Conservation (phyloP, 2,329 filamentous ascomycete genomes). For the Arthrinium phaeospermum region DNA sequence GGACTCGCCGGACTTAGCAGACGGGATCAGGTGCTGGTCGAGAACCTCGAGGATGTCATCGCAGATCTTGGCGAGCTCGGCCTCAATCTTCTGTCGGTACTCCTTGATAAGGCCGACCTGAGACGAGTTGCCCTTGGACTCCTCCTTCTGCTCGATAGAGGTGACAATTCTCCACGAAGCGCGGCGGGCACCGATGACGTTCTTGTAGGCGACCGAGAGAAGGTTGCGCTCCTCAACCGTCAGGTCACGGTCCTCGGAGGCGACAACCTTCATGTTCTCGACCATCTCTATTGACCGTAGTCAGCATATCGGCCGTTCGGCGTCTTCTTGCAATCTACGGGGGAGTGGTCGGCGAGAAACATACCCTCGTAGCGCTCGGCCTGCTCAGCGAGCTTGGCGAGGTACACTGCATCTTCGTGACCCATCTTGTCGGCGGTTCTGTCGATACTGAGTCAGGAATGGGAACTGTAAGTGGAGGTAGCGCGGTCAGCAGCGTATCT, state of each 20-base stretch:
- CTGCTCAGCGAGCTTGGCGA: conserved; percentile 99
- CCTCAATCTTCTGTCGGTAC: conserved; percentile 98
- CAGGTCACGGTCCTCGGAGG: conserved; percentile 82
- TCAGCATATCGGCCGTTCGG: conserved; percentile 9
- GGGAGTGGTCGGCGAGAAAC: conserved; percentile 36
- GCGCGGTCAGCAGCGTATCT: conserved; percentile 17
- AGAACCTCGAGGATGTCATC: conserved; percentile 96
- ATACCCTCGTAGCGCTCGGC: conserved; percentile 99
- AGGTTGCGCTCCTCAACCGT: conserved; percentile 97
- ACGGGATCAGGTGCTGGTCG: conserved; percentile 91
- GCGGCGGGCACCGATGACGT: conserved; percentile 95
- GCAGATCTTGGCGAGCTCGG: conserved; percentile 95
- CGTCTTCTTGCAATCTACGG: neutral
- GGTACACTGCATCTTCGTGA: conserved; percentile 99
- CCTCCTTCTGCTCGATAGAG: conserved; percentile 99
- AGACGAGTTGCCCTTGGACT: conserved; percentile 94
- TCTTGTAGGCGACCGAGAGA: conserved; percentile 98
- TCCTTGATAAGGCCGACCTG: conserved; percentile 94
- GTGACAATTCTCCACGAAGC: conserved; percentile 98
- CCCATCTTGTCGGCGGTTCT: conserved; percentile 75
- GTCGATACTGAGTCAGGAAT: conserved; percentile 22
- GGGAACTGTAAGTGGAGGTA: conserved; percentile 7
- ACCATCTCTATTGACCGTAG: conserved; percentile 79
- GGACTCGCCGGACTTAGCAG: conserved; percentile 92
- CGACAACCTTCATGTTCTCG: conserved; percentile 99